A percentile compares a stretch with the other conserved stretches of the same genome.
Conservation (phyloP, 129 eudicot species). For the Escallonia rubra region DNA sequence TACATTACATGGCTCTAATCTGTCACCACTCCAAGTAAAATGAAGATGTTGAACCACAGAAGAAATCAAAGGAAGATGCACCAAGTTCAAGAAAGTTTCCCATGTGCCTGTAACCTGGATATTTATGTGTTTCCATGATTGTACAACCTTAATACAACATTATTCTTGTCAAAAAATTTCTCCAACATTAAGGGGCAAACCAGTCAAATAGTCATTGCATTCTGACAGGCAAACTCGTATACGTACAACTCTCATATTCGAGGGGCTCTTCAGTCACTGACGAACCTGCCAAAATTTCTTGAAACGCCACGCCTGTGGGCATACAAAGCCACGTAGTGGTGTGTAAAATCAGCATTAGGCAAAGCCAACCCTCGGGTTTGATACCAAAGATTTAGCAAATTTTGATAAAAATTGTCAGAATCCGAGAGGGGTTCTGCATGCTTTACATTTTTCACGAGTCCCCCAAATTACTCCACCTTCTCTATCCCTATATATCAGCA, state of each 20-base stretch:
- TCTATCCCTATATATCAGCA: no score
- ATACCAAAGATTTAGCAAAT: no score
- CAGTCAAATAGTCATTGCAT: neutral
- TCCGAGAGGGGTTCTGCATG: slow-evolving; percentile 6
- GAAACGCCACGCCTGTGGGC: neutral
- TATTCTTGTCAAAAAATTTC: neutral
- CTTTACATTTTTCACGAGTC: neutral
- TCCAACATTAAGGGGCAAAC: neutral
- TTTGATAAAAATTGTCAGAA: neutral
- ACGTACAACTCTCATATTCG: neutral
- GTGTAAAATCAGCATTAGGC: no score
- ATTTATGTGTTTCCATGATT: neutral
- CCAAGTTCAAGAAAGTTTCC: neutral
- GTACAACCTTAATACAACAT: no score
- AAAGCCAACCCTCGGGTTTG: no score
- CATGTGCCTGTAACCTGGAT: neutral
- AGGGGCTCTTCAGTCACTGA: neutral
- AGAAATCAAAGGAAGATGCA: neutral
- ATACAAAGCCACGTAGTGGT: neutral
- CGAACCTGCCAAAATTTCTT: neutral
- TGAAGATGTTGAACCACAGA: no score
- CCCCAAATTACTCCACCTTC: neutral
- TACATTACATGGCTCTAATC: no score
- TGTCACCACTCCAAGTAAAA: no score
- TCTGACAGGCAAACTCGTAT: no score